Evolutionary conservation across 371 early-diverging fungal genomes (phyloP).

Genomic region (Coemansia sp.): DNA sequence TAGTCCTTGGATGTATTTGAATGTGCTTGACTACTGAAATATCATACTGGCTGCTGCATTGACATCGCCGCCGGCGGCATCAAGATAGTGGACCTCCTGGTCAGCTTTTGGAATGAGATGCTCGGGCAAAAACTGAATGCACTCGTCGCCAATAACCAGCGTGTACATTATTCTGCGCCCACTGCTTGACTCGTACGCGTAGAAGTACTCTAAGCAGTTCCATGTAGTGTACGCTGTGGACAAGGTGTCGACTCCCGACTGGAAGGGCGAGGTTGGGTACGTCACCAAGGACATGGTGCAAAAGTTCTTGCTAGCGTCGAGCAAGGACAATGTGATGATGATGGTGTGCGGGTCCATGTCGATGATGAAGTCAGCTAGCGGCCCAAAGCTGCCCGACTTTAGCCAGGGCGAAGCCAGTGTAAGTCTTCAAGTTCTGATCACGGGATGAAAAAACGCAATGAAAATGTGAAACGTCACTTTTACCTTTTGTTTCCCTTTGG

Average conservation of each 20-base stretch:
- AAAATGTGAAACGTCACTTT: too few species aligned
- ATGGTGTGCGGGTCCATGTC: slow-evolving; percentile 90
- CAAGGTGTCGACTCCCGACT: slow-evolving; percentile 60
- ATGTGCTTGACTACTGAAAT: not conserved
- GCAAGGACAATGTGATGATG: slow-evolving; percentile 58
- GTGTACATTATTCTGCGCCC: slow-evolving; percentile 82
- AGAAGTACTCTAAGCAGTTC: slow-evolving; percentile 74
- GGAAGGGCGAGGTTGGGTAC: slow-evolving; percentile 72
- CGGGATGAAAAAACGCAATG: not conserved
- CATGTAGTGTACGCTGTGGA: slow-evolving; percentile 82
- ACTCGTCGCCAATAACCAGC: slow-evolving; percentile 76
- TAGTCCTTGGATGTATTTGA: too few species aligned
- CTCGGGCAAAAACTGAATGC: slow-evolving; percentile 85
- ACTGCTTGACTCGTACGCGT: slow-evolving; percentile 72
- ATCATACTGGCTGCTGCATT: slow-evolving; percentile 1
- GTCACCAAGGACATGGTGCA: slow-evolving; percentile 68
- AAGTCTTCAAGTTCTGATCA: slow-evolving; percentile 89
- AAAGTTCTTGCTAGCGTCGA: slow-evolving; percentile 59
- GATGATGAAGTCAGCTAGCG: slow-evolving; percentile 77
- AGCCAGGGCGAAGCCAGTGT: slow-evolving; percentile 79
- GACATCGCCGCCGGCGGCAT: not conserved
- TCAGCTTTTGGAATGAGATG: slow-evolving; percentile 78
- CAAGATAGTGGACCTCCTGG: slow-evolving; percentile 1
- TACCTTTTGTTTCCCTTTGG: too few species aligned
- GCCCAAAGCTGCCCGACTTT: slow-evolving; percentile 78